These are phyloP conservation scores for Fusarium sp. DNA, from an alignment of 2,329 filamentous ascomycete genomes.

Conservation along the genomic window DNA sequence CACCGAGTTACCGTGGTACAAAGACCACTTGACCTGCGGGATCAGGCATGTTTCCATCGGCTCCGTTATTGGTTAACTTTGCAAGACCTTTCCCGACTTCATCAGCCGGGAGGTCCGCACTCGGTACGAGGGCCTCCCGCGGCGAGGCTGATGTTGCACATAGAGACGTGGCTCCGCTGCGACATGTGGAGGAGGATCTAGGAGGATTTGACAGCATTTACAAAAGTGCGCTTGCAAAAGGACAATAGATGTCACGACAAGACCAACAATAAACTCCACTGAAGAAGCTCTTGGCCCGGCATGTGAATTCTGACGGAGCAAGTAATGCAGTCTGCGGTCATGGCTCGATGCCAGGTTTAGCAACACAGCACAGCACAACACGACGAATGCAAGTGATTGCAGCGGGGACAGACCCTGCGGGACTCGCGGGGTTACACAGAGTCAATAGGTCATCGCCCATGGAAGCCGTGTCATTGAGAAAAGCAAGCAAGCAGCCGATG, in stretches of 20 bases:
- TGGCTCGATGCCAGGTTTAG: constrained; percentile 38
- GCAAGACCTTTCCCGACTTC: background rate
- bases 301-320: background rate
- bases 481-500: constrained; percentile 28
- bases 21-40: constrained; percentile 7
- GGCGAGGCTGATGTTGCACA: constrained; percentile 3
- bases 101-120: background rate
- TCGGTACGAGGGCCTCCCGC: constrained; percentile 15
- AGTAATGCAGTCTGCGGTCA: background rate
- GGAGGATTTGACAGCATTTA: background rate
- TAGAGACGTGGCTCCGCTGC: constrained; percentile 13
- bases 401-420: constrained; percentile 32
- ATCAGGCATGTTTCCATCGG: constrained; percentile 22
- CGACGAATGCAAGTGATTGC: constrained; percentile 32
- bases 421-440: constrained; percentile 24
- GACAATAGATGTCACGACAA: constrained; percentile 20
- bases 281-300: background rate
- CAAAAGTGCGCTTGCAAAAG: background rate
- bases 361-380: constrained; percentile 37
- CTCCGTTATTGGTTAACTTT: constrained; percentile 20
- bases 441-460: constrained; percentile 17
- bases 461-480: constrained; percentile 12
- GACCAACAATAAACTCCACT: constrained; percentile 5
- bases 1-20: constrained; percentile 17
- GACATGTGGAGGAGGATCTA: background rate